These are phyloP conservation scores for Blastobotrys malaysiensis DNA, from an alignment of 1,139 yeast species.

Conservation along the genomic window DNA sequence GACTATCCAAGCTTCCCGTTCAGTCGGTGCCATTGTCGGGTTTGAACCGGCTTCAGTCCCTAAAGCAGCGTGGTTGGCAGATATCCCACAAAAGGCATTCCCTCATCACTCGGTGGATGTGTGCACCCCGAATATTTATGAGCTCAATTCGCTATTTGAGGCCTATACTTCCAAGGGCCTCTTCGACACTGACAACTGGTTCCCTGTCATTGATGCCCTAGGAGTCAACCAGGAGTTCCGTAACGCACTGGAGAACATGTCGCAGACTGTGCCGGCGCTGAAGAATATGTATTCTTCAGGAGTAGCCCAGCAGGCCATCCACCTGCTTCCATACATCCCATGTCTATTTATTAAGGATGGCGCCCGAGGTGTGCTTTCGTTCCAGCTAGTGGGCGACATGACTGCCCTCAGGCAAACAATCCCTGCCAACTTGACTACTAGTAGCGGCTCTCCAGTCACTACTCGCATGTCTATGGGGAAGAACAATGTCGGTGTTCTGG, in stretches of 20 bases:
- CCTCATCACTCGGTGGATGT: constrained; percentile 40
- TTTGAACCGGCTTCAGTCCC: constrained; percentile 75
- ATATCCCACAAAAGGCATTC: constrained; percentile 20
- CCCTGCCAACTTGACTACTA: constrained; percentile 2
- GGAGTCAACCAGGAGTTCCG: constrained; percentile 48
- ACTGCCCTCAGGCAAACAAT: constrained; percentile 12
- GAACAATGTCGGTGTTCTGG: constrained; percentile 44
- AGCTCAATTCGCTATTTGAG: constrained; percentile 50
- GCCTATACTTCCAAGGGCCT: constrained; percentile 44
- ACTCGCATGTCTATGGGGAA: constrained; percentile 10
- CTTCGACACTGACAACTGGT: constrained; percentile 69
- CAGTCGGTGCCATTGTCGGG: constrained; percentile 36
- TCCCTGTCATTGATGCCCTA: constrained; percentile 61
- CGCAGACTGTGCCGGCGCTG: constrained; percentile 27
- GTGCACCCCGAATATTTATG: constrained; percentile 65
- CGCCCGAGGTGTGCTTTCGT: constrained; percentile 50
- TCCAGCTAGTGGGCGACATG: constrained; percentile 38
- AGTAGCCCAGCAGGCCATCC: constrained; percentile 61
- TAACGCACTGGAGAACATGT: constrained; percentile 35
- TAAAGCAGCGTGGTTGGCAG: constrained; percentile 43
- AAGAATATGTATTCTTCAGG: constrained; percentile 41
- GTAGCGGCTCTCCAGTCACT: constrained; percentile 2
- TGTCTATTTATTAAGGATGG: constrained; percentile 66
- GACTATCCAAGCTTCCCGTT: constrained; percentile 33
- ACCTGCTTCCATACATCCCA: constrained; percentile 68